Conservation (phyloP, 139 green algal genomes). For the Chlamydomonas schloesseri region DNA sequence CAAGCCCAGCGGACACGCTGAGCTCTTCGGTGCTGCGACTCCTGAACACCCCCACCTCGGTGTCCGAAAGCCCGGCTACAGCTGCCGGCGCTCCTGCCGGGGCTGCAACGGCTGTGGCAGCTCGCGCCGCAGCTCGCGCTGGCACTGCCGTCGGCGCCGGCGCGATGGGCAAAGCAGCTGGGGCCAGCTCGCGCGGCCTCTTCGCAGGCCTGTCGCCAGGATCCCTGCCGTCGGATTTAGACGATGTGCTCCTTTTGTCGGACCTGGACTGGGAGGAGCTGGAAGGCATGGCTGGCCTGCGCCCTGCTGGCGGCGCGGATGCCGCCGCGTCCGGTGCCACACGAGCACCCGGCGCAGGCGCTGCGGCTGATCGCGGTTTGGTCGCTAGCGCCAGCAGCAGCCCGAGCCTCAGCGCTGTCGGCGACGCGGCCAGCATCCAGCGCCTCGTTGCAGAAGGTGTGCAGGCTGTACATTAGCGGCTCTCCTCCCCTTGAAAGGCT, state of each 20-base stretch:
- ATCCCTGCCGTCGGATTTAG: constrained; percentile 13
- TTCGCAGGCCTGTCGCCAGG: background rate
- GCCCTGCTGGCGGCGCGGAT: no score
- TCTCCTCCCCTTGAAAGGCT: no score
- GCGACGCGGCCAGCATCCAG: background rate
- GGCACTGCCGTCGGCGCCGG: background rate
- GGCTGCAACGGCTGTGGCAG: background rate
- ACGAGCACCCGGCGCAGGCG: background rate
- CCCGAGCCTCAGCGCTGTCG: constrained; percentile 15
- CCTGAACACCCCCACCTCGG: background rate
- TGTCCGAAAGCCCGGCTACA: background rate
- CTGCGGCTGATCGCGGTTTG: background rate
- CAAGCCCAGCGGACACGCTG: background rate
- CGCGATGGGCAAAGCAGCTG: background rate
- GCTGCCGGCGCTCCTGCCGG: background rate
- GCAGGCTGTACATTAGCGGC: background rate
- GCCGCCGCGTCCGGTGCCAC: no score
- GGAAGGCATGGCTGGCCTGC: background rate
- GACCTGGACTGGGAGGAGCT: constrained; percentile 39
- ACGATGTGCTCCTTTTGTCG: constrained; percentile 7
- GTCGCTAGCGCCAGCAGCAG: background rate
- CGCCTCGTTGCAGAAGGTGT: constrained; percentile 19
- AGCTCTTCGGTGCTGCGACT: constrained; percentile 17
- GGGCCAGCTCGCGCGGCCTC: background rate
- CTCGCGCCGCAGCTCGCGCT: background rate